These are phyloP conservation scores for Caryocar brasiliense DNA, from an alignment of 441 rosid species.

Conservation along the genomic window DNA sequence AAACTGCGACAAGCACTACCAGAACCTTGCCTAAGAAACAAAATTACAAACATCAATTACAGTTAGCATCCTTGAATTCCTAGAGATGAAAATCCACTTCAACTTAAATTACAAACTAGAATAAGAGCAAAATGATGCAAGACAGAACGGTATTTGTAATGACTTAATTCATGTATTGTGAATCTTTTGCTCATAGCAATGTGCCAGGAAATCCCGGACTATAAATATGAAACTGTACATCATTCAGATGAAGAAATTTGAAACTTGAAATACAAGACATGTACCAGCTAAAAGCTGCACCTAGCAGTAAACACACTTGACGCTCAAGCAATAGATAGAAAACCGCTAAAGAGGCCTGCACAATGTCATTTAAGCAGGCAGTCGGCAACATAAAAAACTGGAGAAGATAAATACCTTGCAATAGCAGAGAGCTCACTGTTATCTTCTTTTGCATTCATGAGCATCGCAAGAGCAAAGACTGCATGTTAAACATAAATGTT, in stretches of 20 bases:
- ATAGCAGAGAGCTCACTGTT: constrained; percentile 85
- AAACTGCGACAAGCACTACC: constrained; percentile 99
- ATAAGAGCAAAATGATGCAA: not conserved
- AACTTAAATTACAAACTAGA: not conserved
- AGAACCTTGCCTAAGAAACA: constrained; percentile 76
- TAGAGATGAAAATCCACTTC: not conserved
- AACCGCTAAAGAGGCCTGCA: not conserved
- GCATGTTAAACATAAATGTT: constrained; percentile 16
- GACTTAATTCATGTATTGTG: no score
- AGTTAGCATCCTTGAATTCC: not conserved
- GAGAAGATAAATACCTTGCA: constrained; percentile 51
- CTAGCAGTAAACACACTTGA: not conserved
- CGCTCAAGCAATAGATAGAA: no score
- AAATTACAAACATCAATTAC: constrained; percentile 2
- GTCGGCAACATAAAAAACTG: not conserved
- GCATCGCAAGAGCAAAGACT: constrained; percentile 83
- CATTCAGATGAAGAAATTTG: not conserved
- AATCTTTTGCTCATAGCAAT: no score
- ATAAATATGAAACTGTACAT: no score
- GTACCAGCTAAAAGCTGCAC: not conserved
- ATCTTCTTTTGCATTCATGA: constrained; percentile 83
- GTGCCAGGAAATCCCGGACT: no score
- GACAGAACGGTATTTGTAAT: no score
- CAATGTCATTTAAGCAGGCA: not conserved
- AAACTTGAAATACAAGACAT: not conserved